Percentiles rank a stretch among this genome's conserved stretches.
These are phyloP conservation scores for Didymella keratinophila DNA, from an alignment of 2,329 filamentous ascomycete genomes.

Conservation along the genomic window DNA sequence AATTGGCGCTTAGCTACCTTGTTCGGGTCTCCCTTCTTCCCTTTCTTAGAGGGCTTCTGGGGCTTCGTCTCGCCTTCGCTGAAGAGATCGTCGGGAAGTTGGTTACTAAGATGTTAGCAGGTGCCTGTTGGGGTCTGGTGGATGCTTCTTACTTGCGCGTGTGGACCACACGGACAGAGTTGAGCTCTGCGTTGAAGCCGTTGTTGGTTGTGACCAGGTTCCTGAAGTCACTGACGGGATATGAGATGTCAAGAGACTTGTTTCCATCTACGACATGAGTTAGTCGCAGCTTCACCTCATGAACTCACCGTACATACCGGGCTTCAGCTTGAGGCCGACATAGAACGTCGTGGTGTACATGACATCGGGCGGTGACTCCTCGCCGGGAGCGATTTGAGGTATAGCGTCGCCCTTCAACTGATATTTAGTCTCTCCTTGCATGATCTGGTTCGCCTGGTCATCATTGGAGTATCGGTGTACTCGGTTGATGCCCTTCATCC, in stretches of 20 bases:
- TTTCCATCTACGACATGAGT: slow-evolving; percentile 58
- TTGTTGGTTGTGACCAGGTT: slow-evolving; percentile 78
- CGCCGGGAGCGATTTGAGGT: slow-evolving; percentile 50
- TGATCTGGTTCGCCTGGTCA: slow-evolving; percentile 67
- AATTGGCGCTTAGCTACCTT: slow-evolving; percentile 54
- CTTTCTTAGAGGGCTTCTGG: slow-evolving; percentile 53
- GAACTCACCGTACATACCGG: slow-evolving; percentile 64
- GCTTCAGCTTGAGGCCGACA: slow-evolving; percentile 81
- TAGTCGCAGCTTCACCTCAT: slow-evolving; percentile 1
- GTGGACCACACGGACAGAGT: slow-evolving; percentile 82
- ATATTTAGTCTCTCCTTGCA: slow-evolving; percentile 68
- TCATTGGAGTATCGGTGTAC: slow-evolving; percentile 73
- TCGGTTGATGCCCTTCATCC: slow-evolving; percentile 90
- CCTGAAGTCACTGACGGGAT: slow-evolving; percentile 86
- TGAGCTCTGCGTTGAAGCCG: slow-evolving; percentile 76
- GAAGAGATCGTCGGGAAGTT: slow-evolving; percentile 91
- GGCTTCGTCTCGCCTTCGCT: slow-evolving; percentile 71
- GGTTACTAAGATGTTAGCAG: slow-evolving; percentile 66
- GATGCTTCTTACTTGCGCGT: slow-evolving; percentile 76
- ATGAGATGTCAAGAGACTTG: slow-evolving; percentile 78
- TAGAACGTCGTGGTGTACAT: slow-evolving; percentile 94
- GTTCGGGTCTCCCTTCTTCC: slow-evolving; percentile 41
- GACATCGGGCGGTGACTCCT: slow-evolving; percentile 54
- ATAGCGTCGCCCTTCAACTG: slow-evolving; percentile 56
- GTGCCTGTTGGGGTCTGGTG: background rate